Evolutionary conservation across 1,284 basidiomycete species (phyloP), one percentile per base, ranked within the genome.

Genomic region (Austroboletus rostrupii): DNA sequence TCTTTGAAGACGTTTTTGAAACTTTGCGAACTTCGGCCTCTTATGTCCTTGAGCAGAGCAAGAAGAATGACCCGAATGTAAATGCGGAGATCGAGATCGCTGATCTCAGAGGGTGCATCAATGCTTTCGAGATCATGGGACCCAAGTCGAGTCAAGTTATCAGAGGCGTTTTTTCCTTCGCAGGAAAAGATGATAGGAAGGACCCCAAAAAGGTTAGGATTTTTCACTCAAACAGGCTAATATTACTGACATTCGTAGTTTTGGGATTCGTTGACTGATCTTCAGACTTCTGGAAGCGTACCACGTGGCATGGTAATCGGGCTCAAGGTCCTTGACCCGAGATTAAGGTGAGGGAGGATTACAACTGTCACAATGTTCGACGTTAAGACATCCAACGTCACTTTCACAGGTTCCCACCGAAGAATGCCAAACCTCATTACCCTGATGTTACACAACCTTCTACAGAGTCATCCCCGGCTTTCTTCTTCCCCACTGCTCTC

Each of bases 71-170:
- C 14, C 55, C 64, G 48, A 57, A 57, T 14, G 62, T 68, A 16
- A 63, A 67, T 9, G 65, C 71, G 12, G 70, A 73, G 29, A 68
- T 92, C 5, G 80, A 87, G 55, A 74, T 93, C 12, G 72, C 76
- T 4, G 87, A 93, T 65, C 64, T 92, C 43, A 72, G 84, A 42
- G 80, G 80, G 4, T 76, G 84, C 43, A 62, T 93, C 31, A 90
- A 90, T 52, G 76, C 84, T 3, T 93, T 94, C 58, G 92, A 97
- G 62, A 79, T 96, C 17, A 86, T 88, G 73, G 93, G 93, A 3
- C 88, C 89, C 1, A 86, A 85, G 61, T 77, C 90, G 0, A 91
- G 80, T 50, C 86, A 89, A 60, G 79, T 94, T 9, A 68, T 96
- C 45, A 81, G 78, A 57, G 87, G 90, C 17, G 84, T 85, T 1